Evolutionary conservation across 2,329 filamentous ascomycete species (phyloP).

Genomic region (Drechslerella stenobrocha): DNA sequence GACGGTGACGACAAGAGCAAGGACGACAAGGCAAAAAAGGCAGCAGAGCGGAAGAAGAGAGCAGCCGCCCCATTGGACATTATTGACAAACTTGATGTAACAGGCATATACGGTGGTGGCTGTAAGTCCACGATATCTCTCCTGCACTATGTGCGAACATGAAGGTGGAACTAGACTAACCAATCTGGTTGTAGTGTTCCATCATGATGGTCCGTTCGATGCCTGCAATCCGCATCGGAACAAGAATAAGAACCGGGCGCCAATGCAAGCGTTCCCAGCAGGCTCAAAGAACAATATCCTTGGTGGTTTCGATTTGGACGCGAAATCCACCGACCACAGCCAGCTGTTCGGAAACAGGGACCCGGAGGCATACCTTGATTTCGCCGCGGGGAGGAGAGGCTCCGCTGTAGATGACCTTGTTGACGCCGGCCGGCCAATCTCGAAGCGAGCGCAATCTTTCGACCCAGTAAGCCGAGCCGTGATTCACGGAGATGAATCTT

Average conservation of each 20-base stretch:
- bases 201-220: slow-evolving; percentile 96
- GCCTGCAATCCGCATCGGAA: slow-evolving; percentile 95
- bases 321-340: slow-evolving; percentile 77
- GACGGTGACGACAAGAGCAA: slow-evolving; percentile 55
- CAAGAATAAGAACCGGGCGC: slow-evolving; percentile 77
- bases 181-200: slow-evolving; percentile 73
- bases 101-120: slow-evolving; percentile 90
- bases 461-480: slow-evolving; percentile 62
- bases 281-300: slow-evolving; percentile 90
- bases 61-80: slow-evolving; percentile 67
- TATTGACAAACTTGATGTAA: slow-evolving; percentile 95
- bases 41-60: slow-evolving; percentile 55
- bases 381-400: slow-evolving; percentile 59
- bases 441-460: slow-evolving; percentile 59
- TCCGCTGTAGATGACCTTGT: slow-evolving; percentile 50
- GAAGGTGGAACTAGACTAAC: no score
- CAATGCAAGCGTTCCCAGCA: slow-evolving; percentile 94
- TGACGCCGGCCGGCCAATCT: slow-evolving; percentile 47
- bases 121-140: slow-evolving; percentile 66
- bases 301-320: slow-evolving; percentile 82
- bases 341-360: slow-evolving; percentile 78
- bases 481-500: slow-evolving; percentile 79
- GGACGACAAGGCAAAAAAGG: slow-evolving; percentile 51
- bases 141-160: no score
- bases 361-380: slow-evolving; percentile 86